A percentile compares a stretch with the other conserved stretches of the same genome.
These are phyloP conservation scores for Leishmania lainsoni DNA, from an alignment of 208 protist species.

Conservation along the genomic window DNA sequence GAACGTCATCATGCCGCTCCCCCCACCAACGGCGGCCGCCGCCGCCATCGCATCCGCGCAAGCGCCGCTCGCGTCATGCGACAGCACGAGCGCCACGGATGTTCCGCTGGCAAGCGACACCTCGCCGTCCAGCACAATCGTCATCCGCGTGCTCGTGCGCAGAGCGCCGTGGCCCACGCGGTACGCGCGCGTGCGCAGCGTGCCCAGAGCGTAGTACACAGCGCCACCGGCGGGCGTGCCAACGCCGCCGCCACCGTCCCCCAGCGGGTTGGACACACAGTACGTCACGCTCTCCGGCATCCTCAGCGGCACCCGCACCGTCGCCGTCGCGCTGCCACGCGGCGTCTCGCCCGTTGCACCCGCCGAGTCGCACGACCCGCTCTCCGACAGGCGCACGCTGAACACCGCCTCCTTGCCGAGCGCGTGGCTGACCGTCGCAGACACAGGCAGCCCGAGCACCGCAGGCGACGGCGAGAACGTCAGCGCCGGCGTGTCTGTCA, in stretches of 20 bases:
- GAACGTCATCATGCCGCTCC: constrained; percentile 1
- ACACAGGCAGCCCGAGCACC: not conserved
- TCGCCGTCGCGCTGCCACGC: not conserved
- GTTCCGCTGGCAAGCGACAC: not conserved
- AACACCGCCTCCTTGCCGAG: not conserved
- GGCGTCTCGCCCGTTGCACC: not conserved
- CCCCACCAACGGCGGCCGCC: not conserved
- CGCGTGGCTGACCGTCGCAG: not conserved
- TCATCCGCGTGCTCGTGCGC: not conserved
- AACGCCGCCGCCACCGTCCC: too few species aligned
- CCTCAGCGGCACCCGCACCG: not conserved
- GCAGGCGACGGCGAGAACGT: constrained; percentile 12
- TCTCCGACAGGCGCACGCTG: not conserved
- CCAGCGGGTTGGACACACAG: constrained; percentile 11
- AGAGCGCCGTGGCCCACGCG: constrained; percentile 2
- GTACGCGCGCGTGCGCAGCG: not conserved
- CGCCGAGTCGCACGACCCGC: not conserved
- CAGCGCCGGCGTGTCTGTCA: constrained; percentile 31
- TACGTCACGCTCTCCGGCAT: not conserved
- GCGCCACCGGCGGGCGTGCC: too few species aligned
- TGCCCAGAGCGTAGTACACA: not conserved
- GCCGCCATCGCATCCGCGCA: not conserved
- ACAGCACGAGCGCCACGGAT: not conserved
- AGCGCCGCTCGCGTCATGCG: not conserved
- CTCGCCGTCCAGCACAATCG: constrained; percentile 8